These are phyloP conservation scores for Senna tora DNA, from an alignment of 306 rosid species.

Conservation along the genomic window DNA sequence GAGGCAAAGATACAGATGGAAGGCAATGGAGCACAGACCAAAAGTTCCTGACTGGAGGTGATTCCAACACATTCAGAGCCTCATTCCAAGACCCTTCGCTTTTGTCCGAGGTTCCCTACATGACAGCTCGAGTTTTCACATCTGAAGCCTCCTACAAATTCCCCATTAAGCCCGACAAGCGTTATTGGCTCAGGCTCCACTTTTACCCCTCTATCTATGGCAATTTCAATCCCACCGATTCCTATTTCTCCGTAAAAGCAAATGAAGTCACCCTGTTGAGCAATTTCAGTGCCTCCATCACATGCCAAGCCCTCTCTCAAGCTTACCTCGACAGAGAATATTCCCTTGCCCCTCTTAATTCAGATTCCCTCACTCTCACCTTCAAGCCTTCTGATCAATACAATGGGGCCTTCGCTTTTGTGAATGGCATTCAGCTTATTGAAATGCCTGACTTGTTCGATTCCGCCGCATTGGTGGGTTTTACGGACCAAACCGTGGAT, in stretches of 20 bases:
- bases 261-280: constrained; percentile 50
- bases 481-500: constrained; percentile 33
- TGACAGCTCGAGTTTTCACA: constrained; percentile 54
- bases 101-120: constrained; percentile 50
- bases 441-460: constrained; percentile 48
- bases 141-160: constrained; percentile 49
- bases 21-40: constrained; percentile 54
- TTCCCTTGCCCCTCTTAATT: constrained; percentile 49
- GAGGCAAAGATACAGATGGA: constrained; percentile 46
- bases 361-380: constrained; percentile 40
- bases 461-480: constrained; percentile 43
- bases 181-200: constrained; percentile 60
- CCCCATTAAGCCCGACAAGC: constrained; percentile 40
- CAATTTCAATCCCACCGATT: constrained; percentile 21
- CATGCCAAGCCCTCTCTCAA: constrained; percentile 55
- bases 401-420: constrained; percentile 44
- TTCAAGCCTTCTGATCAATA: constrained; percentile 52
- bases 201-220: constrained; percentile 54
- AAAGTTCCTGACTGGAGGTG: constrained; percentile 34
- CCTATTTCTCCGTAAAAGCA: constrained; percentile 53
- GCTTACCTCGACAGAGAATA: constrained; percentile 59
- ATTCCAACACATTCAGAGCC: constrained; percentile 45
- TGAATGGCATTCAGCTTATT: constrained; percentile 55
- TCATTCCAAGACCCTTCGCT: constrained; percentile 58
- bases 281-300: constrained; percentile 54